Evolutionary conservation across 805 yeast species (phyloP).

Genomic region (Hanseniaspora thailandica): DNA sequence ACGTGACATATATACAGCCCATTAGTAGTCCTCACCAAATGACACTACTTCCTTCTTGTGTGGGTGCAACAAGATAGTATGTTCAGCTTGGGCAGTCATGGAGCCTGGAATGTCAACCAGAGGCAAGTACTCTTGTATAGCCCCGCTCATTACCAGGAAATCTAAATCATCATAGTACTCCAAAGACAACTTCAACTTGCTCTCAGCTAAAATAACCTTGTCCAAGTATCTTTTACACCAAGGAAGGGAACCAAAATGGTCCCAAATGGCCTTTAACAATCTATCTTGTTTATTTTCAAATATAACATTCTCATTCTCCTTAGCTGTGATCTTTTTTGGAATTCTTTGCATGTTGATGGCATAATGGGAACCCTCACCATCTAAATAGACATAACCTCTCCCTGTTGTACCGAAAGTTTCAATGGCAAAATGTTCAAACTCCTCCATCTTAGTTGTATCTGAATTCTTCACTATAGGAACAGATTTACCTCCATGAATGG

Average conservation of each 20-base stretch:
- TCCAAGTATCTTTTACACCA: slow-evolving; percentile 94
- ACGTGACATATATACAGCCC: background rate
- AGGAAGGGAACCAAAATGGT: slow-evolving; percentile 85
- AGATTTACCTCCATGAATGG: slow-evolving; percentile 87
- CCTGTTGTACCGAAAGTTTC: slow-evolving; percentile 98
- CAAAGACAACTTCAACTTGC: slow-evolving; percentile 34
- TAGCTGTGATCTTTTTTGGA: slow-evolving; percentile 47
- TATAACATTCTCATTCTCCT: background rate
- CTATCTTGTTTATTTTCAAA: slow-evolving; percentile 21
- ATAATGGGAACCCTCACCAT: slow-evolving; percentile 93
- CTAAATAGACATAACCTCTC: slow-evolving; percentile 70
- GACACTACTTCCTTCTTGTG: slow-evolving; percentile 89
- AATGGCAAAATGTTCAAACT: slow-evolving; percentile 94
- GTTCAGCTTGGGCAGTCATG: slow-evolving; percentile 95
- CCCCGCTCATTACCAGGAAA: slow-evolving; percentile 70
- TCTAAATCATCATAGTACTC: slow-evolving; percentile 69
- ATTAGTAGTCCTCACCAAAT: slow-evolving; percentile 81
- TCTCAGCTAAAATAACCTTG: slow-evolving; percentile 60
- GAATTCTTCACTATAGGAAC: slow-evolving; percentile 93
- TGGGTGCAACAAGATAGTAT: slow-evolving; percentile 81
- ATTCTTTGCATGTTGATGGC: slow-evolving; percentile 45
- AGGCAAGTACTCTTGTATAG: slow-evolving; percentile 92
- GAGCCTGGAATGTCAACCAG: slow-evolving; percentile 69
- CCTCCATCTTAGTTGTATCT: slow-evolving; percentile 96
- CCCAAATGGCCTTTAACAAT: slow-evolving; percentile 57